A percentile compares a stretch with the other conserved stretches of the same genome.
phyloP scores from a whole-genome alignment of 495 filamentous ascomycete genomes.

The Thermochaetoides thermophila region DNA sequence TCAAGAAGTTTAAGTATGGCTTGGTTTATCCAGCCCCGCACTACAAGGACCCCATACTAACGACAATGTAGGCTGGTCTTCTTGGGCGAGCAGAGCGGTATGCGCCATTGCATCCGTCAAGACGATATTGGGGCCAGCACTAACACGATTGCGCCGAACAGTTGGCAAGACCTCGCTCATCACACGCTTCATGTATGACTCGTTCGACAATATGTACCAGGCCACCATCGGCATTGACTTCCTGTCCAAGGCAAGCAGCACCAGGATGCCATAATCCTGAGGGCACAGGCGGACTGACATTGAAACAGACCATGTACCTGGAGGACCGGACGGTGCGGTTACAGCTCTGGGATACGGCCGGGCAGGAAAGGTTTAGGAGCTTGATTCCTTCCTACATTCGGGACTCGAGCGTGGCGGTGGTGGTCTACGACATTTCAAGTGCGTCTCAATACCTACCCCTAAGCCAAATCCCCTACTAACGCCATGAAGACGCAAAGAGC shows the following conservation, averaged over 20 bases:
- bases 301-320: slow-evolving; percentile 87
- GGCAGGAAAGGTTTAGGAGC: slow-evolving; percentile 92
- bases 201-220: slow-evolving; percentile 99
- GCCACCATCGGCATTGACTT: slow-evolving; percentile 99
- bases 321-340: slow-evolving; percentile 95
- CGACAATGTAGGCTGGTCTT: slow-evolving; percentile 62
- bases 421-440: slow-evolving; percentile 98
- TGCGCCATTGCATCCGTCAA: no score
- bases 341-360: slow-evolving; percentile 96
- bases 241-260: slow-evolving; percentile 67
- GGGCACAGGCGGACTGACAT: slow-evolving; percentile 4
- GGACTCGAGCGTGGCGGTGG: slow-evolving; percentile 90
- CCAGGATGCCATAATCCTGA: background rate
- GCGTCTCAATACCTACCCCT: slow-evolving; percentile 7
- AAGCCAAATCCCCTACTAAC: background rate
- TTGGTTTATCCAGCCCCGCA: no score
- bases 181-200: slow-evolving; percentile 99
- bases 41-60: no score
- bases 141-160: no score
- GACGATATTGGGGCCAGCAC: no score
- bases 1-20: slow-evolving; percentile 98
- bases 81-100: slow-evolving; percentile 95
- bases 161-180: slow-evolving; percentile 98
- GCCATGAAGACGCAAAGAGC: slow-evolving; percentile 54
- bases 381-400: slow-evolving; percentile 96